Conservation (phyloP, 179 eudicot genomes). For the Spergularia azorica region DNA sequence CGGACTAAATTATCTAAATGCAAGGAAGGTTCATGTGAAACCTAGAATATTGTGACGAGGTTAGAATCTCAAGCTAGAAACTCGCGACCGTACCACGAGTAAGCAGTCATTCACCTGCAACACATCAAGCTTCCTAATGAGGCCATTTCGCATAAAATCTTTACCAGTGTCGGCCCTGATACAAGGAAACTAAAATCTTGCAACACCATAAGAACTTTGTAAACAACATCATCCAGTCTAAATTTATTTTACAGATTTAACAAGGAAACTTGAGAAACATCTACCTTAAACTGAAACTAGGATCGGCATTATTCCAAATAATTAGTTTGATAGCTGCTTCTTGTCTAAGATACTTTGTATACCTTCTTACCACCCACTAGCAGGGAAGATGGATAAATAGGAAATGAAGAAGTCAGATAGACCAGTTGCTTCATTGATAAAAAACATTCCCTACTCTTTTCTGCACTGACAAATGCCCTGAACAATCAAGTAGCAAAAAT, state of each 20-base stretch:
- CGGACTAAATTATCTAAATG: constrained; percentile 83
- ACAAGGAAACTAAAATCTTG: constrained; percentile 7
- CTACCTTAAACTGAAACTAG: constrained; percentile 83
- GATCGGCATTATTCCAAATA: constrained; percentile 87
- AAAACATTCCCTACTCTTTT: too few relatives aligned
- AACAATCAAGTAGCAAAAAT: background rate
- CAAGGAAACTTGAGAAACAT: constrained; percentile 5
- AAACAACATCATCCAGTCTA: constrained; percentile 60
- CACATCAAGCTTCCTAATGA: constrained; percentile 50
- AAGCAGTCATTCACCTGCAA: constrained; percentile 51
- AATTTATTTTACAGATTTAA: background rate
- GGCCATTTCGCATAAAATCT: constrained; percentile 76
- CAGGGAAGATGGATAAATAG: constrained; percentile 4
- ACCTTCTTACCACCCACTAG: constrained; percentile 97
- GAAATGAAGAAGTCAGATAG: constrained; percentile 9
- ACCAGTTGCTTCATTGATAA: background rate
- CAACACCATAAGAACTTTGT: constrained; percentile 30
- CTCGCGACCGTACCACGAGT: constrained; percentile 3
- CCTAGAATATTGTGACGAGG: constrained; percentile 41
- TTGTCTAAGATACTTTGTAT: constrained; percentile 73
- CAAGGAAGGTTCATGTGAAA: constrained; percentile 66
- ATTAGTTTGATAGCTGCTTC: constrained; percentile 80
- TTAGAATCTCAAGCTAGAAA: background rate
- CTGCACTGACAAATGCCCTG: background rate
- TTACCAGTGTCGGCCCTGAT: constrained; percentile 76